Evolutionary conservation across 768 basidiomycete species (phyloP), one percentile per base, ranked within the genome.

Genomic region (Hirschioporus abietinus): DNA sequence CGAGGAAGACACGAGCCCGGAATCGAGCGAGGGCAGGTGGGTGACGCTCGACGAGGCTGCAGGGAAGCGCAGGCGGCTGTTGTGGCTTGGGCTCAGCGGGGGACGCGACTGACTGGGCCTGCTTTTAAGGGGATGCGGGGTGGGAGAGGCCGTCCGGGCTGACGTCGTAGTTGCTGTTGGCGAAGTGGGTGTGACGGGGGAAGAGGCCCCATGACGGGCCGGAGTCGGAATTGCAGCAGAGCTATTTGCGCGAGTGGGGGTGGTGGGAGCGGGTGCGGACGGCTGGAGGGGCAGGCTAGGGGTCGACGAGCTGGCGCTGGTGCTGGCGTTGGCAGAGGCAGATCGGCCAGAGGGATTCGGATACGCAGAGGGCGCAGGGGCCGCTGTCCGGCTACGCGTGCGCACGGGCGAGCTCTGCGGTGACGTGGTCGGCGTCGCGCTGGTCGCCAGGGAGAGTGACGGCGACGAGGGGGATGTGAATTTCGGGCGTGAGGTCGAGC

Each of bases 141-240:
- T 15, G 42, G 42, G 42, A 12, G 42, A 52, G 42, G 63, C 58
- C 59, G 59, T 27, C 25, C 30, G 61, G 66, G n/a, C n/a, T n/a
- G n/a, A n/a, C n/a, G n/a, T n/a, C n/a, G n/a, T n/a, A n/a, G n/a
- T n/a, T n/a, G n/a, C n/a, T n/a, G n/a, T n/a, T n/a, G 30, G 34
- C 52, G n/a, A 35, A 8, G 61, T 35, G 34, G n/a, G 61, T 58
- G 17, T 25, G 30, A 30, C 30, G 30, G 30, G 42, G 2, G 42
- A 52, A 10, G 42, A 52, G 42, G 42, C 42, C 2, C 15, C 42
- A 52, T 3, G 42, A 6, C 42, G 42, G 42, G 42, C 42, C 42
- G 42, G 42, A 30, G n/a, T n/a, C n/a, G n/a, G n/a, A n/a, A n/a
- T n/a, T n/a, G n/a, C n/a, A n/a, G 30, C 30, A 30, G 30, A 30